Evolutionary conservation across 2,329 filamentous ascomycete genomes (phyloP).

Genomic region (Chaetoscypha palmicola): DNA sequence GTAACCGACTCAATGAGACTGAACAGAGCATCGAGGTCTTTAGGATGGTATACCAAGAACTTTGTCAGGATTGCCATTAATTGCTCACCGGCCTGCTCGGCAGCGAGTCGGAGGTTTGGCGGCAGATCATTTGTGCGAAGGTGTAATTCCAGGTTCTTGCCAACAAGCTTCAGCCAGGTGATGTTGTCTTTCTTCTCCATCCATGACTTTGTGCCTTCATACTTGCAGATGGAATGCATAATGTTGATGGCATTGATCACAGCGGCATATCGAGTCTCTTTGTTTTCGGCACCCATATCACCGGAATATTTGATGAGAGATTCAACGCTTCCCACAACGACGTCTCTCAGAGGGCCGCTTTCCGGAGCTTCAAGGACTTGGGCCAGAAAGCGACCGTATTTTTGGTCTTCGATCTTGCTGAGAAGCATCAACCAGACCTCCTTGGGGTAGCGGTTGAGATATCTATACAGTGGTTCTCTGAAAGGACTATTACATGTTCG

Average conservation of each 20-base stretch:
- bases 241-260: conserved; percentile 85
- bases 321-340: conserved; percentile 66
- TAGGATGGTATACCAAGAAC: conserved; percentile 66
- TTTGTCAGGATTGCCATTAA: conserved; percentile 78
- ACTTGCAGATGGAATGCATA: conserved; percentile 69
- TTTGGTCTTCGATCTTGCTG: conserved; percentile 73
- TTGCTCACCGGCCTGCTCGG: conserved; percentile 83
- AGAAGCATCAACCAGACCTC: conserved; percentile 79
- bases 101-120: conserved; percentile 68
- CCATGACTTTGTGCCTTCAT: conserved; percentile 57
- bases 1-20: conserved; percentile 78
- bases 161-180: conserved; percentile 56
- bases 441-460: conserved; percentile 85
- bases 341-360: conserved; percentile 67
- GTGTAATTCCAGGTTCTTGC: conserved; percentile 71
- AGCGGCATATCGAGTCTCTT: conserved; percentile 60
- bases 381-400: conserved; percentile 83
- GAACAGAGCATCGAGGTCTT: conserved; percentile 78
- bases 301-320: conserved; percentile 61
- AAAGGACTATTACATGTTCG: conserved; percentile 89
- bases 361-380: conserved; percentile 74
- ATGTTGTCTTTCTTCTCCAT: conserved; percentile 59
- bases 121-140: conserved; percentile 65
- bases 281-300: conserved; percentile 56
- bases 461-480: conserved; percentile 81